phyloP scores from a whole-genome alignment of 768 basidiomycete genomes.

The Kwoniella bestiolae region DNA sequence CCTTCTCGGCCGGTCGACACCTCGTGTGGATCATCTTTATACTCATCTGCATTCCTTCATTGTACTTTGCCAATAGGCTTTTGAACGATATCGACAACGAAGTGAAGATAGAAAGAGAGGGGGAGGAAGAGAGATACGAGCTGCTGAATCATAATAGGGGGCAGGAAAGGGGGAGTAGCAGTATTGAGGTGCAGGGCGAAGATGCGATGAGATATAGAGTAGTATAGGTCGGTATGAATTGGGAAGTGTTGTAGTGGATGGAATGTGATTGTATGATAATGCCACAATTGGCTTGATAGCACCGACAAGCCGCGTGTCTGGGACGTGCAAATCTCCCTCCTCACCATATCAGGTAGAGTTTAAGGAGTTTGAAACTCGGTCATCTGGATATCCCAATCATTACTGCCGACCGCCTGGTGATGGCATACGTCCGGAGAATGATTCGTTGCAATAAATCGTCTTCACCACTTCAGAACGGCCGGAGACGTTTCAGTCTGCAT shows the following conservation, averaged over 20 bases:
- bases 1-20: slow-evolving; percentile 31
- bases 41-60: slow-evolving; percentile 26
- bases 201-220: slow-evolving; percentile 14
- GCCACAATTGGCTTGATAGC: not conserved
- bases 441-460: no score
- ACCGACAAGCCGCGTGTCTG: no score
- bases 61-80: slow-evolving; percentile 28
- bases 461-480: no score
- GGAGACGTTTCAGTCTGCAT: no score
- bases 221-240: not conserved
- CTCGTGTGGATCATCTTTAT: slow-evolving; percentile 42
- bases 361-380: no score
- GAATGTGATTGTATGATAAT: not conserved
- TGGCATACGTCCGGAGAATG: no score
- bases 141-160: slow-evolving; percentile 13
- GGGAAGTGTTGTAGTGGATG: not conserved
- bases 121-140: slow-evolving; percentile 30
- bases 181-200: slow-evolving; percentile 9
- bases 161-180: slow-evolving; percentile 7
- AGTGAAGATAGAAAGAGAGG: not conserved
- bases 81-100: not conserved
- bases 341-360: no score
- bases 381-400: no score
- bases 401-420: no score
- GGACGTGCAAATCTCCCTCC: not conserved